Percentiles rank a stretch among this genome's conserved stretches.
These are phyloP conservation scores for Trichophyton benhamiae DNA, from an alignment of 2,329 filamentous ascomycete species.

Conservation along the genomic window DNA sequence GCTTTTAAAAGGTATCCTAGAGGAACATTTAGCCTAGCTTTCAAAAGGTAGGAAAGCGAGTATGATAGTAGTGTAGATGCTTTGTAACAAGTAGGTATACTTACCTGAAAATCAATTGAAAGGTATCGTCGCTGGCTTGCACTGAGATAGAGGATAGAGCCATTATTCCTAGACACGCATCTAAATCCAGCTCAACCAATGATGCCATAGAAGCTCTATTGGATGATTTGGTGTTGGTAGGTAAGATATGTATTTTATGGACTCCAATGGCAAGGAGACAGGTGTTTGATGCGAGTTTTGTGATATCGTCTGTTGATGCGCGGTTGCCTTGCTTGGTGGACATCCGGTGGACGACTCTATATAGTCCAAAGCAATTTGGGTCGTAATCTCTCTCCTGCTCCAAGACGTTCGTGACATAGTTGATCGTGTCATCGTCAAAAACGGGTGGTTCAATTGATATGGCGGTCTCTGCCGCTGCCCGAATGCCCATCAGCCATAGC, in stretches of 20 bases:
- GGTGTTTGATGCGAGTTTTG: slow-evolving; percentile 51
- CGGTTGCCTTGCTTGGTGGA: slow-evolving; percentile 42
- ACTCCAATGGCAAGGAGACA: slow-evolving; percentile 58
- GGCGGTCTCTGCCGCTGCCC: slow-evolving; percentile 46
- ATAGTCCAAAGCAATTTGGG: slow-evolving; percentile 53
- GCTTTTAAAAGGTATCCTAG: slow-evolving; percentile 43
- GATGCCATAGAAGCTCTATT: slow-evolving; percentile 45
- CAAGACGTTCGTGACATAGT: slow-evolving; percentile 50
- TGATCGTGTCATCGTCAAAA: slow-evolving; percentile 48
- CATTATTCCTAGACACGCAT: slow-evolving; percentile 47
- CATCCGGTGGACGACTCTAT: slow-evolving; percentile 55
- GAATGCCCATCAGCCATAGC: slow-evolving; percentile 51
- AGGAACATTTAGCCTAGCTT: background rate
- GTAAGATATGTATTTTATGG: slow-evolving; percentile 57
- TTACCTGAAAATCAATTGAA: slow-evolving; percentile 52
- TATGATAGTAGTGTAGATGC: background rate
- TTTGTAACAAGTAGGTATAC: slow-evolving; percentile 6
- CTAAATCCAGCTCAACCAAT: slow-evolving; percentile 38
- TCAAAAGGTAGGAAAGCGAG: background rate
- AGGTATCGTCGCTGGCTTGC: slow-evolving; percentile 51
- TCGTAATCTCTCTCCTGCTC: slow-evolving; percentile 59
- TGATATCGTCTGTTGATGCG: slow-evolving; percentile 53
- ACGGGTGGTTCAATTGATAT: slow-evolving; percentile 40
- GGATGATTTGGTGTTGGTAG: slow-evolving; percentile 44
- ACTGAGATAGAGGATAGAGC: slow-evolving; percentile 49